These are phyloP conservation scores for Plasmodium chabaudi DNA, from an alignment of 169 alveolate species.

Conservation along the genomic window DNA sequence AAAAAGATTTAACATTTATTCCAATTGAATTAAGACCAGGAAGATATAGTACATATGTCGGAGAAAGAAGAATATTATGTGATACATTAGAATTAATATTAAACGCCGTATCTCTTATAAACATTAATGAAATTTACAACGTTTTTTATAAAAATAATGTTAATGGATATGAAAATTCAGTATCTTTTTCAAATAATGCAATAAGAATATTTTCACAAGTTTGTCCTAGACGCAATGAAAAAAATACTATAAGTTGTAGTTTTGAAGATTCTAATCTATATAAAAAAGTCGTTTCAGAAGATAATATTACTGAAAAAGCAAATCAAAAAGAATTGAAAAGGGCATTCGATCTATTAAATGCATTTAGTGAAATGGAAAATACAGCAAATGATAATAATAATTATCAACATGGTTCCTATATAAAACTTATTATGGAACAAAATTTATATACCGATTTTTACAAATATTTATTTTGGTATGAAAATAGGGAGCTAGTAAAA, in stretches of 20 bases:
- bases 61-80: constrained; percentile 55
- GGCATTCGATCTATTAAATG: constrained; percentile 66
- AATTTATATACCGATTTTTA: constrained; percentile 37
- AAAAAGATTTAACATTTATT: constrained; percentile 61
- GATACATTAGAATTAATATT: constrained; percentile 51
- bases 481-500: constrained; percentile 32
- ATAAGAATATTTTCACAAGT: constrained; percentile 68
- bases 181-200: constrained; percentile 63
- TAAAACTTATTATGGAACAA: constrained; percentile 53
- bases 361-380: constrained; percentile 59
- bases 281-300: constrained; percentile 9
- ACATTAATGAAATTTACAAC: constrained; percentile 34
- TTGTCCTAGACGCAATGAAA: constrained; percentile 35
- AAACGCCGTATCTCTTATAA: constrained; percentile 32
- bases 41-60: constrained; percentile 39
- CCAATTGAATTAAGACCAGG: constrained; percentile 58
- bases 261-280: constrained; percentile 58
- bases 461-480: constrained; percentile 61
- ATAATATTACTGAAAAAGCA: constrained; percentile 11
- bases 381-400: neutral
- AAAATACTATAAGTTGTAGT: constrained; percentile 16
- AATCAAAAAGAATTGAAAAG: constrained; percentile 50
- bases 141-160: constrained; percentile 28
- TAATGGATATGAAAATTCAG: constrained; percentile 56
- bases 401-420: constrained; percentile 15